Evolutionary conservation across 768 basidiomycete genomes (phyloP).

Genomic region (Fistulinella prunicolor): DNA sequence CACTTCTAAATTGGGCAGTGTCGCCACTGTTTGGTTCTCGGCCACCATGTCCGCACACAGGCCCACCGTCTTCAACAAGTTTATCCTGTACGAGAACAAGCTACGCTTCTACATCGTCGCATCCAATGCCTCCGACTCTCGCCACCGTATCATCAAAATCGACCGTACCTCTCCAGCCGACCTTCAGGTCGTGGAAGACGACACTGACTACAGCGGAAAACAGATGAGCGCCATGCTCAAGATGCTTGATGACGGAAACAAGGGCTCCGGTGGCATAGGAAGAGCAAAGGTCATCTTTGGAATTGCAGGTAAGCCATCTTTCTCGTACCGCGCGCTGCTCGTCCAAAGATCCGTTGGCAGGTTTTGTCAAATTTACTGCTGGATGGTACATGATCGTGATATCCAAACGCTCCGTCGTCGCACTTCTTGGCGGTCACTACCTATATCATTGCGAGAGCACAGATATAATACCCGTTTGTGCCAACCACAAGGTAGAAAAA

Average conservation of each 20-base stretch:
- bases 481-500: slow-evolving; percentile 82
- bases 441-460: slow-evolving; percentile 95
- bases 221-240: slow-evolving; percentile 90
- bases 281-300: slow-evolving; percentile 79
- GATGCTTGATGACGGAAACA: slow-evolving; percentile 96
- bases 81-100: slow-evolving; percentile 91
- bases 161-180: slow-evolving; percentile 81
- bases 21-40: not conserved
- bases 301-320: slow-evolving; percentile 57
- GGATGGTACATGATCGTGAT: slow-evolving; percentile 96
- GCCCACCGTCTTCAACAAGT: slow-evolving; percentile 57
- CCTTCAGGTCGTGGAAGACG: slow-evolving; percentile 80
- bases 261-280: slow-evolving; percentile 80
- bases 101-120: slow-evolving; percentile 90
- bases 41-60: slow-evolving; percentile 2
- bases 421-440: slow-evolving; percentile 92
- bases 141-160: slow-evolving; percentile 90
- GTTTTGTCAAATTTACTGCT: slow-evolving; percentile 91
- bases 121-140: slow-evolving; percentile 82
- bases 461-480: slow-evolving; percentile 73
- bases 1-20: too few relatives aligned
- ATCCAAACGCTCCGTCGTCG: slow-evolving; percentile 87
- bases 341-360: slow-evolving; percentile 27
- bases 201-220: slow-evolving; percentile 80
- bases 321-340: not conserved